These are phyloP conservation scores for Ophiostoma himal-ulmi DNA, from an alignment of 2,329 filamentous ascomycete genomes.

Conservation along the genomic window DNA sequence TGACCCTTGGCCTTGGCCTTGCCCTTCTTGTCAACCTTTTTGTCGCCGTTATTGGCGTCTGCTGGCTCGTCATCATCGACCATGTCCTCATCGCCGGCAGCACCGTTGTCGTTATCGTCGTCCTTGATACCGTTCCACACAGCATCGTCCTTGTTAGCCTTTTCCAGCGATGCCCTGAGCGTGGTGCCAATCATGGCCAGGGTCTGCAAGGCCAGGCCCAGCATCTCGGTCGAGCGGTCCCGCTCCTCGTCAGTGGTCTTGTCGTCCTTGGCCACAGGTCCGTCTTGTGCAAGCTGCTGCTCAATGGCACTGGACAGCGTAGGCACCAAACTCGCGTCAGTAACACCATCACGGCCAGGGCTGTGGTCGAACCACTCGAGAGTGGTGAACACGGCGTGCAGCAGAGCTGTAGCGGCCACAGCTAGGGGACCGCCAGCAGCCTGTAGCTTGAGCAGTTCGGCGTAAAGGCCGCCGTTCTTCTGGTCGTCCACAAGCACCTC, in stretches of 20 bases:
- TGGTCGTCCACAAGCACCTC: conserved; percentile 48
- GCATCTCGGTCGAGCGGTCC: conserved; percentile 36
- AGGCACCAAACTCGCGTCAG: conserved; percentile 47
- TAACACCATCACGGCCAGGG: conserved; percentile 43
- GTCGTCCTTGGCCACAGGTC: not conserved
- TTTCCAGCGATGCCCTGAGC: conserved; percentile 47
- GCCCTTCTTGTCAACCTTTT: conserved; percentile 29
- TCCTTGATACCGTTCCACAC: conserved; percentile 33
- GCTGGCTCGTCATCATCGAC: conserved; percentile 34
- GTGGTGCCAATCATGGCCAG: conserved; percentile 59
- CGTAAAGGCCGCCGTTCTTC: conserved; percentile 40
- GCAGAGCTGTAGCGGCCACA: conserved; percentile 53
- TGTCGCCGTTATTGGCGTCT: conserved; percentile 29
- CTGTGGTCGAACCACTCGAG: conserved; percentile 49
- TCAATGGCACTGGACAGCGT: conserved; percentile 39
- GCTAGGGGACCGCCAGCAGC: conserved; percentile 44
- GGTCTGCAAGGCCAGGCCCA: conserved; percentile 55
- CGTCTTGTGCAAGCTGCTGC: conserved; percentile 24
- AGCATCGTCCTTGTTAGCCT: conserved; percentile 38
- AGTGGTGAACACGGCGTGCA: conserved; percentile 56
- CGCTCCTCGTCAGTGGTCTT: conserved; percentile 5
- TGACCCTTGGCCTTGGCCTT: conserved; percentile 32
- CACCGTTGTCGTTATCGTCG: conserved; percentile 45
- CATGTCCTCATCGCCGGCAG: conserved; percentile 47
- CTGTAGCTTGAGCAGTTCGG: conserved; percentile 45